phyloP scores from a whole-genome alignment of 306 rosid species.

The Vicia sativa region DNA sequence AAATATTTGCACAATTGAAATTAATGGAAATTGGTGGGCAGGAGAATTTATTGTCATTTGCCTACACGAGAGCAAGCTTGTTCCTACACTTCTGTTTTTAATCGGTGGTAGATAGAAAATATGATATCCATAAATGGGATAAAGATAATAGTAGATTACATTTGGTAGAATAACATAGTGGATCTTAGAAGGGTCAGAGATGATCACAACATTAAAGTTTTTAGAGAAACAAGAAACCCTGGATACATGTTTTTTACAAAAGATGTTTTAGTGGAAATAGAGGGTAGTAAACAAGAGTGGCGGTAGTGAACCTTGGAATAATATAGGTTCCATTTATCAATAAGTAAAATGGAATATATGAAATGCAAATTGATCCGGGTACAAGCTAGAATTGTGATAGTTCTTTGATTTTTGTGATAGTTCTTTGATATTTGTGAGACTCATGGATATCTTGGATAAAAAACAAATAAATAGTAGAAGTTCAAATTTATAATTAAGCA shows the following conservation, averaged over 20 bases:
- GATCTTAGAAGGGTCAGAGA: constrained; percentile 4
- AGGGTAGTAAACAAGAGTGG: constrained; percentile 1
- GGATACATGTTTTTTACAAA: background rate
- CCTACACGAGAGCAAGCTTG: background rate
- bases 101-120: background rate
- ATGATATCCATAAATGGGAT: background rate
- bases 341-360: background rate
- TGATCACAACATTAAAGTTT: background rate
- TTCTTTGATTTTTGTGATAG: background rate
- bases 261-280: constrained; percentile 9
- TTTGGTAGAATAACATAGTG: background rate
- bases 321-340: background rate
- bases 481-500: background rate
- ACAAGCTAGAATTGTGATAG: background rate
- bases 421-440: background rate
- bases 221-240: constrained; percentile 1
- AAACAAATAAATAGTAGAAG: constrained; percentile 1
- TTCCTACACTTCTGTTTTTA: background rate
- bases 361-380: background rate
- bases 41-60: background rate
- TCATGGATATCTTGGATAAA: background rate
- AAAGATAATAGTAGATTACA: background rate
- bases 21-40: background rate
- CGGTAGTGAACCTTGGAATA: background rate
- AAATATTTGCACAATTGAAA: background rate